Base-by-base conservation (phyloP, 1,284 basidiomycete species). In the Moniliella sp. region DNA sequence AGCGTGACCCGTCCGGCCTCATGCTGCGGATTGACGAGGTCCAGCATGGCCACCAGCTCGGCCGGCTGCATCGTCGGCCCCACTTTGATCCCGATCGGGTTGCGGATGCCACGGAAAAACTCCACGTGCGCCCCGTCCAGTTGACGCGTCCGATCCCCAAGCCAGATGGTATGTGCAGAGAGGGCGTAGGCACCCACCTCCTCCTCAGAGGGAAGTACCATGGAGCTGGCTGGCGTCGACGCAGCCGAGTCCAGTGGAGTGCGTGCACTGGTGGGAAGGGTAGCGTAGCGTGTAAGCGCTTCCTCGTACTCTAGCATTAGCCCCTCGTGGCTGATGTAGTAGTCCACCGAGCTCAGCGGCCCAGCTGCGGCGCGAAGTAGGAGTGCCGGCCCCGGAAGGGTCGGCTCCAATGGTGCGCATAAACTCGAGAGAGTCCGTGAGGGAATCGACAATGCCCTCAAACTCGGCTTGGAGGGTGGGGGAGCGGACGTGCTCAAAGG, bases 51-150 rank as follows among this genome's bases (percentile, higher is more conserved):
- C 1, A 80, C 71, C n/a, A 97, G 65, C 63, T 94, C 88, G 1
- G 74, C 75, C 1, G 68, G 63, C 35, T 67, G 63, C 77, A 93
- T 79, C 17, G 72, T 73, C 14, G 88, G 86, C 0, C 88, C 88
- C 5, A 93, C 81, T 62, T 97, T 97, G 65, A 94, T 73, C 2
- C 88, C 88, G 40, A 97, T 81, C 1, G 88, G 88, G 61, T 97
- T 97, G 30, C 80, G 71, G 37, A 97, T 81, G 3, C 86, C 83
- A 30, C 82, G 67, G 30, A 56, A 45, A 17, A 46, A 59, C 64
- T 94, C 88, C 18, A 93, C 74, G 56, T 97, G 88, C 1, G 86
- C 88, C n/a, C 83, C 83, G 38, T 75, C 73, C 2, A 93, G 64
- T 62, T 91, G 81, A 27, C 88, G 67, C 12, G 88, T 97, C 30